Percentiles rank a stretch among this genome's conserved stretches.
Conservation (phyloP, 1,139 yeast species). For the Lodderomyces pseudojiufengensis region DNA sequence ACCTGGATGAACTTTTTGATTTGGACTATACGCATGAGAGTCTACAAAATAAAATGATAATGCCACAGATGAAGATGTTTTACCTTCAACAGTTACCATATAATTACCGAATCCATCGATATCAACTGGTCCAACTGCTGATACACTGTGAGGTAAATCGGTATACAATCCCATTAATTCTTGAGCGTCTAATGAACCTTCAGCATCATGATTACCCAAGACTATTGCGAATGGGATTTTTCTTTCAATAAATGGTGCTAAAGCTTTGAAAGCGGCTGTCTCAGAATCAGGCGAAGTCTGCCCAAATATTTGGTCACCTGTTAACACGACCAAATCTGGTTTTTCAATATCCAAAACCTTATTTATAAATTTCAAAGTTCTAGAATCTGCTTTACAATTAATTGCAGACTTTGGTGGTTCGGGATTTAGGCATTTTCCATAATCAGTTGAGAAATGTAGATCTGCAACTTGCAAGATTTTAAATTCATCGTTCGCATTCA, state of each 20-base stretch:
- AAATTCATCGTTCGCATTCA: constrained; percentile 45
- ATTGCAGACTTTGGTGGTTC: constrained; percentile 42
- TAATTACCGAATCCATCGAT: constrained; percentile 83
- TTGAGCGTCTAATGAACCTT: constrained; percentile 54
- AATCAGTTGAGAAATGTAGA: constrained; percentile 75
- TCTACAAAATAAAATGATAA: constrained; percentile 73
- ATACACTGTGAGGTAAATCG: constrained; percentile 63
- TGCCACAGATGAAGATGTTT: constrained; percentile 42
- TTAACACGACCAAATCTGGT: constrained; percentile 77
- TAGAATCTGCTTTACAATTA: constrained; percentile 69
- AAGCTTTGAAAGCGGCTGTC: constrained; percentile 71
- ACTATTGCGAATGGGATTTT: constrained; percentile 78
- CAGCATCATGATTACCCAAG: constrained; percentile 65
- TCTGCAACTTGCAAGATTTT: constrained; percentile 86
- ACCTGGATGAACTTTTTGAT: constrained; percentile 66
- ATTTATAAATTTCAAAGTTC: constrained; percentile 61
- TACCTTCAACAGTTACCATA: constrained; percentile 47
- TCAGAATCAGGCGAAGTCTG: constrained; percentile 70
- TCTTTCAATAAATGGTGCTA: constrained; percentile 64
- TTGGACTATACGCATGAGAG: constrained; percentile 67
- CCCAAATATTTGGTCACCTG: constrained; percentile 86
- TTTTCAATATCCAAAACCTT: constrained; percentile 62
- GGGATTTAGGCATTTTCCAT: constrained; percentile 72
- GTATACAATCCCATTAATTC: constrained; percentile 56
- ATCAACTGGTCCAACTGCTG: constrained; percentile 59